Conservation (phyloP, 2,329 filamentous ascomycete species). For the Colletotrichum tropicale region DNA sequence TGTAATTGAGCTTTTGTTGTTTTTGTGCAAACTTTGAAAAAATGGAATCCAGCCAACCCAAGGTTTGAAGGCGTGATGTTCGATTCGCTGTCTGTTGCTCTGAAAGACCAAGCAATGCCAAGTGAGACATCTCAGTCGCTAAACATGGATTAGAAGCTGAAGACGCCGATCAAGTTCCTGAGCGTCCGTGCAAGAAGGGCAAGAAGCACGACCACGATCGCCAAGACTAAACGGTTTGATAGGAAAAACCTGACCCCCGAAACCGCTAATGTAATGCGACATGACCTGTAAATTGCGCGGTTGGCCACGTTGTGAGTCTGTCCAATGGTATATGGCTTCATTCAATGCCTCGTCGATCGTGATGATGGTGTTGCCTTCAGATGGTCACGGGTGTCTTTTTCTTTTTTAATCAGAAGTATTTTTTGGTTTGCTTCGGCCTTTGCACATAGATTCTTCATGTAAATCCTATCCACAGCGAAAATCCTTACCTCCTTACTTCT, state of each 20-base stretch:
- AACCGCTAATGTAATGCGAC: neutral
- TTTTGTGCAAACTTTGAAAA: neutral
- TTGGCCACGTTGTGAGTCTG: neutral
- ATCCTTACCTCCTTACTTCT: neutral
- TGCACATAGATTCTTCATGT: neutral
- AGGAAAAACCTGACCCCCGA: neutral
- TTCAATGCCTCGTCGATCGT: neutral
- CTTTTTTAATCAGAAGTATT: neutral
- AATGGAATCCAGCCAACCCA: neutral
- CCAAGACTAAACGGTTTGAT: neutral
- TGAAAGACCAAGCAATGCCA: neutral
- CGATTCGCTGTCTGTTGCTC: neutral
- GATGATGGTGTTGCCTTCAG: neutral
- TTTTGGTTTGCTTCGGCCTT: neutral
- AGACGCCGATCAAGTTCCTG: neutral
- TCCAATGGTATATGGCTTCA: neutral
- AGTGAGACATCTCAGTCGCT: neutral
- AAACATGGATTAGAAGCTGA: neutral
- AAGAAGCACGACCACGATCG: neutral
- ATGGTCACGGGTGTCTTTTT: neutral
- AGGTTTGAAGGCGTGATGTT: neutral
- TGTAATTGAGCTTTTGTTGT: neutral
- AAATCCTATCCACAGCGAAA: neutral
- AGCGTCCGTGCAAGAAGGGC: conserved; percentile 3
- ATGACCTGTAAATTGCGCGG: neutral